These are phyloP conservation scores for Crucihimalaya himalaica DNA, from an alignment of 345 rosid species.

Conservation along the genomic window DNA sequence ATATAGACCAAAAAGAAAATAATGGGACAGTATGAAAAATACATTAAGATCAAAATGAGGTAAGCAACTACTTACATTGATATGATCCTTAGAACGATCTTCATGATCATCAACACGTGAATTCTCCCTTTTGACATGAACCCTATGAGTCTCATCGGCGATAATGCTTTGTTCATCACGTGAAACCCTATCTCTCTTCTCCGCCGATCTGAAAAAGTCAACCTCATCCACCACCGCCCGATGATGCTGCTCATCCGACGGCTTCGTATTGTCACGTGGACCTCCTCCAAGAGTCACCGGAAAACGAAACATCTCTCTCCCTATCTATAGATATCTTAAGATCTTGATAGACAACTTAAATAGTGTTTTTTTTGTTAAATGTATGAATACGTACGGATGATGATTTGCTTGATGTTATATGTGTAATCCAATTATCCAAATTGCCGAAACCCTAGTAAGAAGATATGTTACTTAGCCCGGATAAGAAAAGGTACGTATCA, in stretches of 20 bases:
- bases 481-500: constrained; percentile 30
- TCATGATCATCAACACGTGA: constrained; percentile 40
- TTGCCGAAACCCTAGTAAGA: constrained; percentile 28
- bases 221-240: constrained; percentile 58
- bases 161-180: constrained; percentile 26
- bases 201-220: constrained; percentile 69
- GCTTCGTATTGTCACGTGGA: constrained; percentile 28
- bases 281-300: constrained; percentile 49
- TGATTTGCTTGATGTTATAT: background rate
- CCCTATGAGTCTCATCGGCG: constrained; percentile 26
- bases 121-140: constrained; percentile 56
- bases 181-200: constrained; percentile 41
- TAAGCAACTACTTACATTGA: constrained; percentile 58
- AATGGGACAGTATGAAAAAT: background rate
- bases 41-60: background rate
- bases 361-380: background rate
- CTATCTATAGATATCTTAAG: background rate
- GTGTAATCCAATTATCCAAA: background rate
- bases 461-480: constrained; percentile 22
- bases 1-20: background rate
- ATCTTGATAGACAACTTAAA: constrained; percentile 14
- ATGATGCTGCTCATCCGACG: constrained; percentile 38
- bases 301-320: constrained; percentile 53
- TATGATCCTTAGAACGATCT: constrained; percentile 38
- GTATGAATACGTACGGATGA: constrained; percentile 11